Percentiles rank a stretch among this genome's conserved stretches.
These are phyloP conservation scores for Stephanodiscus triporus DNA, from an alignment of 108 stramenopile species.

Conservation along the genomic window DNA sequence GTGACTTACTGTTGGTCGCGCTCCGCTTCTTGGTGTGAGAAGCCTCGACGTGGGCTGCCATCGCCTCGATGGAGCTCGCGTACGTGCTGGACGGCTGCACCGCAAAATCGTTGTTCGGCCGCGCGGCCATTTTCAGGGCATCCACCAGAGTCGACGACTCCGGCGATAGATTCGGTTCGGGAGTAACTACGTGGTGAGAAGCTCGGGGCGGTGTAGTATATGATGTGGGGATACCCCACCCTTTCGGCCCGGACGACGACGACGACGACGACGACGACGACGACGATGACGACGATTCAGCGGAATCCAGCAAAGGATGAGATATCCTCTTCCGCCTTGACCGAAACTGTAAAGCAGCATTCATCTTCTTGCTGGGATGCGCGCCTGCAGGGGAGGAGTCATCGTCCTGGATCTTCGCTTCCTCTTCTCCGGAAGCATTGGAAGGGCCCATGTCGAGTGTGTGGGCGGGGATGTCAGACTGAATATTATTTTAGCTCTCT, in stretches of 20 bases:
- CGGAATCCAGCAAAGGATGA: slow-evolving; percentile 3
- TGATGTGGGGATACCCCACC: not conserved
- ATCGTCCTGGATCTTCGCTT: not conserved
- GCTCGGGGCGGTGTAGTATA: not conserved
- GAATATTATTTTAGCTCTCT: too few relatives aligned
- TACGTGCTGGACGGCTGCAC: not conserved
- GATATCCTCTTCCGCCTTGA: slow-evolving; percentile 8
- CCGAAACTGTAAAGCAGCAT: slow-evolving; percentile 8
- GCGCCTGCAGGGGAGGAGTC: not conserved
- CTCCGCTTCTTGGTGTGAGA: not conserved
- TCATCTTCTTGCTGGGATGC: not conserved
- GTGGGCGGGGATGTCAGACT: too few relatives aligned
- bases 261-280: not conserved
- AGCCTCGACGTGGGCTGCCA: slow-evolving; percentile 17
- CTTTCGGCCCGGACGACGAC: not conserved
- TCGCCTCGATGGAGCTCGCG: slow-evolving; percentile 15
- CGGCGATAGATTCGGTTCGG: not conserved
- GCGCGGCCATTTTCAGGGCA: slow-evolving; percentile 12
- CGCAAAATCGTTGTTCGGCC: not conserved
- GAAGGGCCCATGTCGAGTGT: too few relatives aligned
- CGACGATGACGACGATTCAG: too few relatives aligned
- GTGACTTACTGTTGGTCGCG: not conserved
- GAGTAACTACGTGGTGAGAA: not conserved
- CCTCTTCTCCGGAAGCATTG: too few relatives aligned
- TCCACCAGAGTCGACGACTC: slow-evolving; percentile 4